These are phyloP conservation scores for Chrysoporthe puriensis DNA, from an alignment of 2,329 filamentous ascomycete species.

Conservation along the genomic window DNA sequence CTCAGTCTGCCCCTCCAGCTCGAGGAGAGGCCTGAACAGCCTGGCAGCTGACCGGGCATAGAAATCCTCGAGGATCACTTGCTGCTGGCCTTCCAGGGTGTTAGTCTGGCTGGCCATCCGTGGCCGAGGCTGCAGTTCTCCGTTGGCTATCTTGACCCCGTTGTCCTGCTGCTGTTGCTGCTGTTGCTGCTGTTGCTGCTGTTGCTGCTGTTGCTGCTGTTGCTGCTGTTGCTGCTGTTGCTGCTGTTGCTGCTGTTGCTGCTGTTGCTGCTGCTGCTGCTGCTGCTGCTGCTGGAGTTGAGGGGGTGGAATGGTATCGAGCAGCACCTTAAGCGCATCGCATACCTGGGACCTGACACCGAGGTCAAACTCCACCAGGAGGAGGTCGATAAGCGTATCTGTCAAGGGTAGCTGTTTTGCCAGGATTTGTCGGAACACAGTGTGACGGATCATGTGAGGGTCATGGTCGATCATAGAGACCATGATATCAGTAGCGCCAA, in stretches of 20 bases:
- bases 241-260: no score
- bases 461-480: conserved; percentile 96
- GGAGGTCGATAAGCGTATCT: conserved; percentile 88
- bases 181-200: no score
- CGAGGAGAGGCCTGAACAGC: conserved; percentile 84
- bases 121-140: conserved; percentile 69
- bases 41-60: conserved; percentile 86
- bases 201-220: no score
- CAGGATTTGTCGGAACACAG: conserved; percentile 88
- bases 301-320: conserved; percentile 67
- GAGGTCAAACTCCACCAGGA: conserved; percentile 88
- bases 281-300: conserved; percentile 44
- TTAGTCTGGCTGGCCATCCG: conserved; percentile 42
- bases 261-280: no score
- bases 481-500: conserved; percentile 91
- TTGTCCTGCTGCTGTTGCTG: conserved; percentile 45
- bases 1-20: conserved; percentile 71
- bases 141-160: conserved; percentile 62
- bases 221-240: no score
- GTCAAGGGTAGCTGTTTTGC: conserved; percentile 86
- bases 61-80: conserved; percentile 83
- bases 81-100: conserved; percentile 54
- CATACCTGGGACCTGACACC: conserved; percentile 95
- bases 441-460: conserved; percentile 88
- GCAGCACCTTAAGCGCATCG: conserved; percentile 89